Evolutionary conservation across 805 yeast species (phyloP), one percentile per base, ranked within the genome.

Genomic region (Ogataea paraovalis): DNA sequence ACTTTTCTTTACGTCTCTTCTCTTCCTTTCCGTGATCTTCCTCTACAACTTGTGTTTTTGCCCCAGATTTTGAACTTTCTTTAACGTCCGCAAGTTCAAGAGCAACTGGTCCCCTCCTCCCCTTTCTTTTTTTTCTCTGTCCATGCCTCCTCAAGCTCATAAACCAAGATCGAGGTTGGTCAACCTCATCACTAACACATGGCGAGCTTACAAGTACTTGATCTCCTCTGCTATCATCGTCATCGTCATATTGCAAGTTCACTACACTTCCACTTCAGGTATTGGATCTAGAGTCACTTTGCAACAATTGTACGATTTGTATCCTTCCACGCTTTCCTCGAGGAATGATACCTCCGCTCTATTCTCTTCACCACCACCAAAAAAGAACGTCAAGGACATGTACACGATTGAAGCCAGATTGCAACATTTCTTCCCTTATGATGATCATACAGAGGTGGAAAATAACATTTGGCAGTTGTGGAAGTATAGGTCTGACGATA

Each of bases 391-490:
- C 0, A 49, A 50, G 40, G 58, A 53, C 34, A 52, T 61, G 57
- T 54, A 44, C 43, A 52, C 62, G 3, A 64, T 62, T 27, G 67
- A 62, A 42, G 41, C 55, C 2, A 50, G 67, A 23, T 48, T 64
- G 27, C 42, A 42, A 20, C 51, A 51, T 33, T 54, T 45, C 23
- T 64, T 64, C 42, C 64, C 63, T 10, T 65, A 55, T 46, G 53
- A 59, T 33, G 40, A 41, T 14, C 33, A 47, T 2, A 52, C 41
- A 3, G 59, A 54, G 21, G 47, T 62, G n/a, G 69, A 64, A 47
- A 59, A 57, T 41, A 55, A 61, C 42, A 62, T 65, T 27, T 62
- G 63, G 63, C 69, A 65, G 48, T 25, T 65, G 12, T 61, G 64
- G 63, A 47, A 48, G 22, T 42, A 52, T 21, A 48, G 53, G 22